These are phyloP conservation scores for Schwanniomyces vanrijiae DNA, from an alignment of 805 yeast genomes.

Conservation along the genomic window DNA sequence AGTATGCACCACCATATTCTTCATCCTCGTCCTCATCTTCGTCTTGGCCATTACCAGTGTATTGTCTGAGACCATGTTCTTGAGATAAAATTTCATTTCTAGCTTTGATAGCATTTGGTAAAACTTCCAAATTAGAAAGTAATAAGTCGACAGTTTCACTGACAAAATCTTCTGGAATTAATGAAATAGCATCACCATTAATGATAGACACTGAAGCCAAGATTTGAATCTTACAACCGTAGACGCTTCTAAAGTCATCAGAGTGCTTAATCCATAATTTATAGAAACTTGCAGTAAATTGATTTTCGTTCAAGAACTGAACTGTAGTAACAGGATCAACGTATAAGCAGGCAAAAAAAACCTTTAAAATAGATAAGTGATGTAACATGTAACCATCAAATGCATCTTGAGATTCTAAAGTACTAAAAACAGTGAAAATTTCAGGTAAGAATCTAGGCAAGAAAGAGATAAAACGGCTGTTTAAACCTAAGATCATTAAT, in stretches of 20 bases:
- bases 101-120: constrained; percentile 51
- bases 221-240: constrained; percentile 54
- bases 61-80: constrained; percentile 34
- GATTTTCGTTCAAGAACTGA: constrained; percentile 36
- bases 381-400: constrained; percentile 47
- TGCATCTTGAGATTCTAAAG: constrained; percentile 35
- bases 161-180: constrained; percentile 33
- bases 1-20: constrained; percentile 33
- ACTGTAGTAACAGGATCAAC: constrained; percentile 39
- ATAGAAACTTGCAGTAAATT: constrained; percentile 37
- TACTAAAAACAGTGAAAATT: constrained; percentile 34
- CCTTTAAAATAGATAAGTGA: constrained; percentile 41
- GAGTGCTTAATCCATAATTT: constrained; percentile 50
- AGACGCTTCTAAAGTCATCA: constrained; percentile 50
- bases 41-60: constrained; percentile 16
- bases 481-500: constrained; percentile 30
- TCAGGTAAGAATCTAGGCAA: constrained; percentile 34
- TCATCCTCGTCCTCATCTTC: constrained; percentile 27
- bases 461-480: constrained; percentile 29
- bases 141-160: constrained; percentile 41
- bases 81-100: constrained; percentile 44
- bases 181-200: constrained; percentile 25
- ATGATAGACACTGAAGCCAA: constrained; percentile 44
- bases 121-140: constrained; percentile 39
- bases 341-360: constrained; percentile 40